Percentiles rank a stretch among this genome's conserved stretches.
Conservation (phyloP, 164 flowering plant genomes). For the Nymphaea colorata region DNA sequence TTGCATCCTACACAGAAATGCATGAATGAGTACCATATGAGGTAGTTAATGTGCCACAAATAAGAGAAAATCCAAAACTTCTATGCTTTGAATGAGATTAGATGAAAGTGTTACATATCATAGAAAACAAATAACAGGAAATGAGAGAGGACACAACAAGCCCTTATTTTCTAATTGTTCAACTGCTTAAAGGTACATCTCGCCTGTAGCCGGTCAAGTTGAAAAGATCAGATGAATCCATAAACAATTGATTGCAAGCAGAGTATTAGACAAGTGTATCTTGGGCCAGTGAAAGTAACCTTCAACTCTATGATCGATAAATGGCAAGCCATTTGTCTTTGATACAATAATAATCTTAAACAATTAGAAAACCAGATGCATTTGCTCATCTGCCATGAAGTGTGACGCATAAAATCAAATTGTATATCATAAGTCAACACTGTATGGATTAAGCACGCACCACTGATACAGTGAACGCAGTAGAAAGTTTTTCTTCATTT, state of each 20-base stretch:
- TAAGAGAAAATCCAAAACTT: neutral
- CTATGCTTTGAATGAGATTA: neutral
- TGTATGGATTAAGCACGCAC: conserved; percentile 17
- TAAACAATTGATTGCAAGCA: neutral
- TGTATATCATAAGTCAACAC: no score
- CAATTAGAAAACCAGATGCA: neutral
- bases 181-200: no score
- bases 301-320: no score
- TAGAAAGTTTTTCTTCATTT: conserved; percentile 72
- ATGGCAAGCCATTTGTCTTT: no score
- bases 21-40: neutral
- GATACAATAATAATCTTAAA: no score
- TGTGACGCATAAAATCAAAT: no score
- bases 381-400: no score
- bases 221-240: neutral
- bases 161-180: neutral
- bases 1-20: conserved; percentile 55
- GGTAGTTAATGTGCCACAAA: neutral
- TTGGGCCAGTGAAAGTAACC: no score
- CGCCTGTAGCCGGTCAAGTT: neutral
- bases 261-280: neutral
- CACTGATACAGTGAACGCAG: conserved; percentile 97
- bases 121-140: neutral
- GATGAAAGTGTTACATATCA: neutral
- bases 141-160: no score